A percentile compares a stretch with the other conserved stretches of the same genome.
phyloP scores from a whole-genome alignment of 306 rosid species.

The Aeschynomene evenia region DNA sequence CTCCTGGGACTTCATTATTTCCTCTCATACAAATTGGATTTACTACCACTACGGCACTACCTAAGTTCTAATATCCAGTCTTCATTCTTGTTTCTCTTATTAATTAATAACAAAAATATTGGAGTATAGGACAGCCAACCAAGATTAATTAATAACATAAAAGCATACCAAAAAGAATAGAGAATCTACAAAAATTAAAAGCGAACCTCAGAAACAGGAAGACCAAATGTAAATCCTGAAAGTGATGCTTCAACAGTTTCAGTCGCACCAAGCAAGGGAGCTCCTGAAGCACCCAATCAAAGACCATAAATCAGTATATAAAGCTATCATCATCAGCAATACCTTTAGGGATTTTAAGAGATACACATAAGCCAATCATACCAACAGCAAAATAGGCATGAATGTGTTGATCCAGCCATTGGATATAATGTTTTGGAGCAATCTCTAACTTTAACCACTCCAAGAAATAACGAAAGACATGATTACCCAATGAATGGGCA shows the following conservation, averaged over 20 bases:
- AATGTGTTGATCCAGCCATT: constrained; percentile 91
- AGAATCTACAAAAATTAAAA: constrained; percentile 26
- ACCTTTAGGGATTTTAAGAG: constrained; percentile 20
- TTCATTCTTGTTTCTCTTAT: neutral
- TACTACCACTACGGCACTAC: neutral
- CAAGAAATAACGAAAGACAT: constrained; percentile 92
- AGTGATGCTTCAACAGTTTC: constrained; percentile 87
- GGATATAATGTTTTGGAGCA: constrained; percentile 83
- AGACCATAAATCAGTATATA: constrained; percentile 28
- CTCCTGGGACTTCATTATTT: neutral
- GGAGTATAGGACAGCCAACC: constrained; percentile 25
- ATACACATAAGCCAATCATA: constrained; percentile 37
- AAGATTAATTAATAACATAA: constrained; percentile 4
- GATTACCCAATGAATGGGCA: constrained; percentile 94
- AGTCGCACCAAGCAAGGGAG: constrained; percentile 91
- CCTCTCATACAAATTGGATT: neutral
- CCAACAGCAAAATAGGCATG: constrained; percentile 99
- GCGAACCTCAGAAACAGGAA: constrained; percentile 91
- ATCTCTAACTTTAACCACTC: constrained; percentile 98
- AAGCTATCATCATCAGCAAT: constrained; percentile 6
- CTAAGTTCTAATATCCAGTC: neutral
- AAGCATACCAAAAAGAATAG: constrained; percentile 15
- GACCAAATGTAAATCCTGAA: constrained; percentile 87
- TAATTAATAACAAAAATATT: constrained; percentile 4
- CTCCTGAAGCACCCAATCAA: constrained; percentile 52